phyloP scores from a whole-genome alignment of 495 filamentous ascomycete genomes.

The Podospora pseudopauciseta region DNA sequence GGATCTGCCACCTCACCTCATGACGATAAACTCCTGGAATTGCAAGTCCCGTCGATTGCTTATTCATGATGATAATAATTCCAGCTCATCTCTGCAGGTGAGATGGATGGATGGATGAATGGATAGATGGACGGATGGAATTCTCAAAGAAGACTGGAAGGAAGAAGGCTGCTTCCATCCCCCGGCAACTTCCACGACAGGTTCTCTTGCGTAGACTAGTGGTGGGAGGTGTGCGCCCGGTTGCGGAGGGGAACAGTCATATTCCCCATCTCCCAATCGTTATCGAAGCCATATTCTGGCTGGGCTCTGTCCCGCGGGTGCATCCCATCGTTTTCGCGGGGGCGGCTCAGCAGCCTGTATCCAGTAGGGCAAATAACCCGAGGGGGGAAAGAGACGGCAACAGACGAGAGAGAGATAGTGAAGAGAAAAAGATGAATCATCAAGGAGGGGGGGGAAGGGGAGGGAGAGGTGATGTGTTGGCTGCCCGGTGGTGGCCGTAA shows the following conservation, averaged over 20 bases:
- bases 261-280: neutral
- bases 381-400: too few species aligned
- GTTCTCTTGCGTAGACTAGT: neutral
- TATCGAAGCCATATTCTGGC: neutral
- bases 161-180: neutral
- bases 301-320: slow-evolving; percentile 8
- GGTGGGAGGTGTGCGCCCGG: slow-evolving; percentile 3
- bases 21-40: neutral
- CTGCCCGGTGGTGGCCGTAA: neutral
- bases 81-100: neutral
- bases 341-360: slow-evolving; percentile 2
- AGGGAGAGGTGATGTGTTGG: neutral
- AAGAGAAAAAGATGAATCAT: neutral
- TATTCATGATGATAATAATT: neutral
- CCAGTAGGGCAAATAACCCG: too few species aligned
- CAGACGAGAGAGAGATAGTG: neutral
- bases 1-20: neutral
- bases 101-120: neutral
- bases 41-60: neutral
- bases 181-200: neutral
- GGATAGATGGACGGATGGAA: neutral
- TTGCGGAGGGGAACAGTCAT: neutral
- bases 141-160: neutral
- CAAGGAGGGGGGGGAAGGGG: neutral
- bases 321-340: slow-evolving; percentile 4